Percentiles rank a stretch among this genome's conserved stretches.
These are phyloP conservation scores for Leccinum huronense DNA, from an alignment of 1,284 basidiomycete genomes.

Conservation along the genomic window DNA sequence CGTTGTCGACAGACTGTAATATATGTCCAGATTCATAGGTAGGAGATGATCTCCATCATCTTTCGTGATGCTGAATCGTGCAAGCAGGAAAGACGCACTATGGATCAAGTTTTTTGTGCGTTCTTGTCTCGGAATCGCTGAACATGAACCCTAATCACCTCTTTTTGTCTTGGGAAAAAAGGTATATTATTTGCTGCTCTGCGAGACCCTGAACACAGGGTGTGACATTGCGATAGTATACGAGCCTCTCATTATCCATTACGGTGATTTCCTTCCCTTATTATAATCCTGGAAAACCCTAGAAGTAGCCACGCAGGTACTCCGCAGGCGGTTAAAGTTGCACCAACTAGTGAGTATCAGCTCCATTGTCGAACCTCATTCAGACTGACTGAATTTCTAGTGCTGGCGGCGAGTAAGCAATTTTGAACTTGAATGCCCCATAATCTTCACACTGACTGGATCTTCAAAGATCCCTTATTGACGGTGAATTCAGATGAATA, in stretches of 20 bases:
- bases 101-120: slow-evolving; percentile 1
- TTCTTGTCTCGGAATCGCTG: not conserved
- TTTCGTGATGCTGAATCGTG: not conserved
- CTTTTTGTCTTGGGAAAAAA: not conserved
- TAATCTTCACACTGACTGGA: slow-evolving; percentile 3
- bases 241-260: not conserved
- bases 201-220: not conserved
- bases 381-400: slow-evolving; percentile 13
- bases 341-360: not conserved
- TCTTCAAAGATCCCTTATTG: slow-evolving; percentile 18
- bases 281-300: not conserved
- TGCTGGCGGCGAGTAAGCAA: slow-evolving; percentile 37
- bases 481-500: slow-evolving; percentile 16
- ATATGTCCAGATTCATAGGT: not conserved
- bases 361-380: not conserved
- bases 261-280: not conserved
- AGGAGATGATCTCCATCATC: too few relatives aligned
- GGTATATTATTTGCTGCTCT: slow-evolving; percentile 1
- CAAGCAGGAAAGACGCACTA: not conserved
- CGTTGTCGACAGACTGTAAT: not conserved
- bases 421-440: not conserved
- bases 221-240: not conserved
- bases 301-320: not conserved
- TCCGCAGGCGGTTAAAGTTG: not conserved
- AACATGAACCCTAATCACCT: too few relatives aligned